phyloP scores from a whole-genome alignment of 306 rosid species.

The Sindora glabra region DNA sequence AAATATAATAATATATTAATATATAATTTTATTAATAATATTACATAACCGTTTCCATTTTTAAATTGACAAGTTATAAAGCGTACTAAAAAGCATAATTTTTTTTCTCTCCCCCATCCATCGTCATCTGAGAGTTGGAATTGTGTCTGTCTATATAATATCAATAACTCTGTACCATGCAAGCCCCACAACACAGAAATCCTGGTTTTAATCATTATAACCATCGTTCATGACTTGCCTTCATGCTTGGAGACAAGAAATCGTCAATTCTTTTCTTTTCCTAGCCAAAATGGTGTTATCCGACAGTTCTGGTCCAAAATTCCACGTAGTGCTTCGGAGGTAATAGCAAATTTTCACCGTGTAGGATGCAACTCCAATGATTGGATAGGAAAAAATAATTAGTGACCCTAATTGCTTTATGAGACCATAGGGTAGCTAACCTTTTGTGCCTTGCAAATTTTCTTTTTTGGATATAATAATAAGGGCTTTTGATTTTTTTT shows the following conservation, averaged over 20 bases:
- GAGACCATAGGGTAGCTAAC: background rate
- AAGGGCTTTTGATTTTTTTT: background rate
- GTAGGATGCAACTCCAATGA: constrained; percentile 13
- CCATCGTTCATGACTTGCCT: constrained; percentile 6
- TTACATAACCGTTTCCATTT: too few relatives aligned
- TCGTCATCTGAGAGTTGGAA: constrained; percentile 5
- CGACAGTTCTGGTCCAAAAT: constrained; percentile 19
- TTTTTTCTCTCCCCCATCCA: constrained; percentile 2
- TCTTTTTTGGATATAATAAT: background rate
- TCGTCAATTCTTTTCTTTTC: background rate
- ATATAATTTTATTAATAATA: too few relatives aligned
- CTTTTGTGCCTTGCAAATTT: background rate
- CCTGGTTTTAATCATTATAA: constrained; percentile 32
- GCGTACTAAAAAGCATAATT: too few relatives aligned
- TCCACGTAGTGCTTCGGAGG: background rate
- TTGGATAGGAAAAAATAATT: constrained; percentile 19
- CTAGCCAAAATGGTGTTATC: constrained; percentile 5
- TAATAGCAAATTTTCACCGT: background rate
- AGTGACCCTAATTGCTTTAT: constrained; percentile 5
- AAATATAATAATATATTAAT: too few relatives aligned
- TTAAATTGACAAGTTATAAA: too few relatives aligned
- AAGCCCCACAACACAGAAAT: constrained; percentile 8
- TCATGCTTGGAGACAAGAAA: constrained; percentile 20
- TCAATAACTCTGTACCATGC: constrained; percentile 8
- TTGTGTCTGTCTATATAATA: background rate